Percentiles rank a stretch among this genome's conserved stretches.
Conservation (phyloP, 1,284 basidiomycete genomes). For the Gymnopus androsaceus region DNA sequence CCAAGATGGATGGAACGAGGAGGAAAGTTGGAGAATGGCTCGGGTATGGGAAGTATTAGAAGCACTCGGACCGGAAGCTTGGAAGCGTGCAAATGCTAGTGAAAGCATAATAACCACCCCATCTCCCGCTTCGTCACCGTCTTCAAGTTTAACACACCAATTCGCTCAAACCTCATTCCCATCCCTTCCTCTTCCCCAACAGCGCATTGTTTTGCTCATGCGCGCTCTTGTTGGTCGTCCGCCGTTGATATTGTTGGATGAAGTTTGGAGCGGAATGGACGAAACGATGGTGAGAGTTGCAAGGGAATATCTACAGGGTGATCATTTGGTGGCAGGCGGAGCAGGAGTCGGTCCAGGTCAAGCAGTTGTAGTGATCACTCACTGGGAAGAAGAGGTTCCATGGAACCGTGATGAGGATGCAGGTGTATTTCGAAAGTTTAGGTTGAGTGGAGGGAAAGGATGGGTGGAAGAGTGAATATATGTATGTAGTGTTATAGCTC, state of each 20-base stretch:
- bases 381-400: slow-evolving; percentile 88
- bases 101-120: not conserved
- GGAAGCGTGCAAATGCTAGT: slow-evolving; percentile 28
- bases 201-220: slow-evolving; percentile 80
- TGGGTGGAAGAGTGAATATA: slow-evolving; percentile 4
- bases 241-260: slow-evolving; percentile 80
- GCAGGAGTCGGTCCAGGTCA: slow-evolving; percentile 59
- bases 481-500: no score
- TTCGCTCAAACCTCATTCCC: slow-evolving; percentile 58
- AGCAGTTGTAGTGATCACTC: slow-evolving; percentile 82
- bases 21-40: slow-evolving; percentile 46
- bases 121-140: slow-evolving; percentile 2
- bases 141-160: slow-evolving; percentile 22
- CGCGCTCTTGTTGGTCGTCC: slow-evolving; percentile 77
- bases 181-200: slow-evolving; percentile 68
- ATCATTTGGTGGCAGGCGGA: slow-evolving; percentile 49
- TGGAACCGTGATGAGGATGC: slow-evolving; percentile 61
- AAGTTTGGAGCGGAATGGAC: slow-evolving; percentile 91
- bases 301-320: slow-evolving; percentile 58
- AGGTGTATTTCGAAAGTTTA: slow-evolving; percentile 2
- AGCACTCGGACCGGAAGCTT: slow-evolving; percentile 61
- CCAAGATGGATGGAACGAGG: slow-evolving; percentile 31
- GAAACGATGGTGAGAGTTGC: slow-evolving; percentile 70
- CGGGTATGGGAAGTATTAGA: slow-evolving; percentile 58
- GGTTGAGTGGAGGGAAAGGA: slow-evolving; percentile 1